Evolutionary conservation across 2,329 filamentous ascomycete species (phyloP).

Genomic region (Fusarium equiseti): DNA sequence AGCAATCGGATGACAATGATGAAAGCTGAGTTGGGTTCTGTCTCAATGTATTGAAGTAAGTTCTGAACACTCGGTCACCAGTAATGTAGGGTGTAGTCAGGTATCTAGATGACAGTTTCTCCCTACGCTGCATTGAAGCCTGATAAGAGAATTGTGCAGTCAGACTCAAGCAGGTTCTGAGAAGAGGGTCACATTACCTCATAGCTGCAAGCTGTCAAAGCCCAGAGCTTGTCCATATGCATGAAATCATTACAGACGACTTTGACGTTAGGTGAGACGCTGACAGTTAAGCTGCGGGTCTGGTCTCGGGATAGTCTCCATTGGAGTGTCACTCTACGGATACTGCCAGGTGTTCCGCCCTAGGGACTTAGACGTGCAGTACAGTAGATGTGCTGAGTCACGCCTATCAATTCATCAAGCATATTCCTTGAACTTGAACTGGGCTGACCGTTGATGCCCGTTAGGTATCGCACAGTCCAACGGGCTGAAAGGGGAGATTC

Average conservation of each 20-base stretch:
- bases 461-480: slow-evolving; percentile 23
- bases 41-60: neutral
- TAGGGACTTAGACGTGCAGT: slow-evolving; percentile 1
- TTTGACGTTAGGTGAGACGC: slow-evolving; percentile 9
- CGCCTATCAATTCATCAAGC: slow-evolving; percentile 3
- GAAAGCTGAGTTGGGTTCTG: neutral
- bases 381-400: neutral
- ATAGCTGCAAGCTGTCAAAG: slow-evolving; percentile 8
- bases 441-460: slow-evolving; percentile 26
- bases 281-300: slow-evolving; percentile 6
- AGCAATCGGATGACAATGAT: slow-evolving; percentile 2
- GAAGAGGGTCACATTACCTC: slow-evolving; percentile 5
- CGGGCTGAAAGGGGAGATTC: neutral
- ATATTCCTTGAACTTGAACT: slow-evolving; percentile 12
- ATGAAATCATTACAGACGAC: slow-evolving; percentile 12
- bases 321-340: slow-evolving; percentile 7
- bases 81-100: neutral
- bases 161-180: neutral
- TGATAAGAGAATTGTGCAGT: neutral
- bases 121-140: slow-evolving; percentile 16
- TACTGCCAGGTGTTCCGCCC: neutral
- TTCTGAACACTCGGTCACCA: too few relatives aligned
- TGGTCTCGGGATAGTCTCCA: slow-evolving; percentile 21
- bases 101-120: neutral
- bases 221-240: slow-evolving; percentile 4